Percentiles rank a stretch among this genome's conserved stretches.
These are phyloP conservation scores for Mortierella polycephala DNA, from an alignment of 371 early-diverging fungal species.

Conservation along the genomic window DNA sequence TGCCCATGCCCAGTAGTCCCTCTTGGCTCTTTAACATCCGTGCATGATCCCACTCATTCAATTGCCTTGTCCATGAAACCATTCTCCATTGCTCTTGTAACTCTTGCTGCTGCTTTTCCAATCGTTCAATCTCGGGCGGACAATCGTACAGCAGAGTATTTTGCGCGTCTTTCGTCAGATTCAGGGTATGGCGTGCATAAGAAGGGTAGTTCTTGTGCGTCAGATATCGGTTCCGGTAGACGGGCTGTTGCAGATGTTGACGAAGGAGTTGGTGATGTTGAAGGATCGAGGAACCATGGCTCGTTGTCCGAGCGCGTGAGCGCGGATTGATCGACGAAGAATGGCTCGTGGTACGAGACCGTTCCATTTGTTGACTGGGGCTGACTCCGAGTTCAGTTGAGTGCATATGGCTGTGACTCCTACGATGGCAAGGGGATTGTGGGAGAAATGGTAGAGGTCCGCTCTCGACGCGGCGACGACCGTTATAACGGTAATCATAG, in stretches of 20 bases:
- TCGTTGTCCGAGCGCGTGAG: conserved; percentile 10
- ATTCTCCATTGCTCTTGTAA: conserved; percentile 43
- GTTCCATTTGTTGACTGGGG: not conserved
- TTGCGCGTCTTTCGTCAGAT: too few relatives aligned
- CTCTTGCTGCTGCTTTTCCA: conserved; percentile 29
- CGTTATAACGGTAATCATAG: not conserved
- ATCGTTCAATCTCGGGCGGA: conserved; percentile 15
- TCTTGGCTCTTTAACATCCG: conserved; percentile 34
- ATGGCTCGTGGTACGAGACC: conserved; percentile 18
- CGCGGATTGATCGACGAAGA: conserved; percentile 2
- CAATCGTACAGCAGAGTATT: not conserved
- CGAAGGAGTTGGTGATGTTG: conserved; percentile 5
- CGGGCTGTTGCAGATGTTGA: conserved; percentile 20
- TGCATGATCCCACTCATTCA: conserved; percentile 53
- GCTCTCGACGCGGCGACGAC: not conserved
- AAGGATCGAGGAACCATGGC: conserved; percentile 7
- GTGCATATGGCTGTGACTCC: conserved; percentile 32
- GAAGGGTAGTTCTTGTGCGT: conserved; percentile 17
- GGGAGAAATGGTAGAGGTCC: conserved; percentile 16
- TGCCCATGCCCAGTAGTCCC: conserved; percentile 17
- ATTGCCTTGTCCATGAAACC: conserved; percentile 46
- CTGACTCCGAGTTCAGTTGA: conserved; percentile 8
- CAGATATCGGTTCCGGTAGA: conserved; percentile 28
- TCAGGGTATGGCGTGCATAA: conserved; percentile 13
- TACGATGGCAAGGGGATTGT: conserved; percentile 16